phyloP scores from a whole-genome alignment of 176 grass and related monocot genomes.

The Oryza brachyantha region DNA sequence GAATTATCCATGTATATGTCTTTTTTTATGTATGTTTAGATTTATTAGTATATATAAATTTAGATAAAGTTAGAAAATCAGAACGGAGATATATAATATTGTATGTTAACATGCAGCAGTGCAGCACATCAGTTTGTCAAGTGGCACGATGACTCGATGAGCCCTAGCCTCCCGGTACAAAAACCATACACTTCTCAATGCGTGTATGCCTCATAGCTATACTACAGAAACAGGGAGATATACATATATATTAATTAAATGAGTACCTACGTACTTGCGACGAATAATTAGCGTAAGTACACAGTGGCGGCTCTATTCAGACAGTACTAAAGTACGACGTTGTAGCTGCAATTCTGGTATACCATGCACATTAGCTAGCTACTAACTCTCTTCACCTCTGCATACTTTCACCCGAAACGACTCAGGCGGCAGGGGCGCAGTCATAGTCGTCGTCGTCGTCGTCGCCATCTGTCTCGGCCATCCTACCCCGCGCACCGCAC shows the following conservation, averaged over 20 bases:
- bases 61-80: background rate
- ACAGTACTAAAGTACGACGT: background rate
- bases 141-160: background rate
- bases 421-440: slow-evolving; percentile 67
- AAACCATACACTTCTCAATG: background rate
- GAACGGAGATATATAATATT: too few species aligned
- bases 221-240: background rate
- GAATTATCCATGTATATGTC: too few species aligned
- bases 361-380: background rate
- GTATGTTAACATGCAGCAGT: background rate
- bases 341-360: background rate
- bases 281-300: background rate
- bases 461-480: slow-evolving; percentile 41
- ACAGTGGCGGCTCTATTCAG: background rate
- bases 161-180: slow-evolving; percentile 16
- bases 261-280: background rate
- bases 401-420: background rate
- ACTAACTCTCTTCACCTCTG: background rate
- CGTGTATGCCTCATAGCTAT: slow-evolving; percentile 2
- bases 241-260: background rate
- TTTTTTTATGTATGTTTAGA: too few species aligned
- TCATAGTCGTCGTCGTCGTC: slow-evolving; percentile 67
- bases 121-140: background rate
- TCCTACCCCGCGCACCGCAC: slow-evolving; percentile 16
- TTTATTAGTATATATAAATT: background rate